phyloP scores from a whole-genome alignment of 805 yeast genomes.

The Wickerhamomyces silvicola region DNA sequence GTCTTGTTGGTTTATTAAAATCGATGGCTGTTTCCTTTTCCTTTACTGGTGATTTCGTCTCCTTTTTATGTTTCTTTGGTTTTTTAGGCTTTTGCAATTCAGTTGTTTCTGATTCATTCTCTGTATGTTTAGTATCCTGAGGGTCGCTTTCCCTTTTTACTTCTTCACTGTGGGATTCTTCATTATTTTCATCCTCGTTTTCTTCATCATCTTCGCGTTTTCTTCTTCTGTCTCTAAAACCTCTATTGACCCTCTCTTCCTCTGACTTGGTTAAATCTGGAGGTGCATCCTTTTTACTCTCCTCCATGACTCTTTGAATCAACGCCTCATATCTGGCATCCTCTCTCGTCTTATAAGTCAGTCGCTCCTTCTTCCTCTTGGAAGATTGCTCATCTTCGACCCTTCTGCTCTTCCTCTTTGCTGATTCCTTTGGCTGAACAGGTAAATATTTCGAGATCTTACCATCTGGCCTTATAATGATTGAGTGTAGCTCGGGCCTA shows the following conservation, averaged over 20 bases:
- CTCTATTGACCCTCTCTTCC: slow-evolving; percentile 8
- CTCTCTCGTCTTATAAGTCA: slow-evolving; percentile 33
- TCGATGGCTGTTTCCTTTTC: slow-evolving; percentile 32
- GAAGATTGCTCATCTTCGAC: slow-evolving; percentile 6
- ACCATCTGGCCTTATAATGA: slow-evolving; percentile 40
- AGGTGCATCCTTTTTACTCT: slow-evolving; percentile 31
- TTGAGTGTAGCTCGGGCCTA: slow-evolving; percentile 73
- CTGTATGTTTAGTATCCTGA: neutral
- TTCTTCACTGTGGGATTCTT: neutral
- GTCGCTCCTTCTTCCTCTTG: slow-evolving; percentile 28
- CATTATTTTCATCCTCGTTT: slow-evolving; percentile 3
- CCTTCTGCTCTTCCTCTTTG: slow-evolving; percentile 22
- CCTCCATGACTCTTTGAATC: slow-evolving; percentile 34
- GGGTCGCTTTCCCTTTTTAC: slow-evolving; percentile 9
- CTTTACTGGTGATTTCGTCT: slow-evolving; percentile 13
- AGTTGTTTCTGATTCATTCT: slow-evolving; percentile 13
- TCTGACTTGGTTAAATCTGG: slow-evolving; percentile 9
- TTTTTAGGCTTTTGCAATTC: slow-evolving; percentile 10
- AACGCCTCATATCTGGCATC: slow-evolving; percentile 38
- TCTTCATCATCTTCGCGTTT: slow-evolving; percentile 5
- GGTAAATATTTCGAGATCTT: slow-evolving; percentile 46
- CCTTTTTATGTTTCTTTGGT: slow-evolving; percentile 14
- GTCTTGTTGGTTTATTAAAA: slow-evolving; percentile 69
- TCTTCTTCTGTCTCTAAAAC: slow-evolving; percentile 8
- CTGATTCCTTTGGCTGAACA: slow-evolving; percentile 26